These are phyloP conservation scores for Peronospora destructor DNA, from an alignment of 352 stramenopile species.

Conservation along the genomic window DNA sequence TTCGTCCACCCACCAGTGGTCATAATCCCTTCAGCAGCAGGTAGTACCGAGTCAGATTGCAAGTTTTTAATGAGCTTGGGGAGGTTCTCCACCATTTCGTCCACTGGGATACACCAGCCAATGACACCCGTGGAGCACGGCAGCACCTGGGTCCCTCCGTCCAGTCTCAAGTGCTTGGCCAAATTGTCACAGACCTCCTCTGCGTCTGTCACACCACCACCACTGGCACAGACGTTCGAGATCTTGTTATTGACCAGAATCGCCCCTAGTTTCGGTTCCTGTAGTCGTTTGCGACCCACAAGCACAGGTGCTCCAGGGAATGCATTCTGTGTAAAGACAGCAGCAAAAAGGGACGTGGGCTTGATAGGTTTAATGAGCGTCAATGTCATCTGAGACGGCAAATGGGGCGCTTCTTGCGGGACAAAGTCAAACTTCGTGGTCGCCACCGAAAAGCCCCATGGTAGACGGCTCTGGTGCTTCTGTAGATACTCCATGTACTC, in stretches of 20 bases:
- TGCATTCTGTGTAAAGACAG: constrained; percentile 88
- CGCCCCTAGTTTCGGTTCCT: constrained; percentile 85
- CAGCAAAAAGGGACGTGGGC: constrained; percentile 82
- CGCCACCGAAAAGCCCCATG: constrained; percentile 78
- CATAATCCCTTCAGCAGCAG: constrained; percentile 94
- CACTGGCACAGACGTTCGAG: constrained; percentile 95
- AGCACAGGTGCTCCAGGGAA: constrained; percentile 87
- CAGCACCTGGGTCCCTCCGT: constrained; percentile 81
- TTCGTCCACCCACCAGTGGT: constrained; percentile 76
- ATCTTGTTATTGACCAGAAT: constrained; percentile 99
- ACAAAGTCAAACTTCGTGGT: constrained; percentile 82
- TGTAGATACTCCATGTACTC: constrained; percentile 79
- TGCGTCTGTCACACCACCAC: constrained; percentile 88
- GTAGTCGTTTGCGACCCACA: constrained; percentile 88
- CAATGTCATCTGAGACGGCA: constrained; percentile 82
- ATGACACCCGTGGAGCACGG: constrained; percentile 97
- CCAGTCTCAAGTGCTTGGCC: constrained; percentile 84
- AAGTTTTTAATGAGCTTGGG: constrained; percentile 79
- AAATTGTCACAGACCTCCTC: constrained; percentile 91
- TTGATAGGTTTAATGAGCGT: constrained; percentile 82
- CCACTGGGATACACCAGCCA: constrained; percentile 95
- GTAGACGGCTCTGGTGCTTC: constrained; percentile 70
- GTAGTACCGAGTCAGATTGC: constrained; percentile 90
- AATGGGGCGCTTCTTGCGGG: constrained; percentile 70
- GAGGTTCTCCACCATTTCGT: constrained; percentile 80